Conservation (phyloP, 495 filamentous ascomycete species). For the Aspergillus affinis region DNA sequence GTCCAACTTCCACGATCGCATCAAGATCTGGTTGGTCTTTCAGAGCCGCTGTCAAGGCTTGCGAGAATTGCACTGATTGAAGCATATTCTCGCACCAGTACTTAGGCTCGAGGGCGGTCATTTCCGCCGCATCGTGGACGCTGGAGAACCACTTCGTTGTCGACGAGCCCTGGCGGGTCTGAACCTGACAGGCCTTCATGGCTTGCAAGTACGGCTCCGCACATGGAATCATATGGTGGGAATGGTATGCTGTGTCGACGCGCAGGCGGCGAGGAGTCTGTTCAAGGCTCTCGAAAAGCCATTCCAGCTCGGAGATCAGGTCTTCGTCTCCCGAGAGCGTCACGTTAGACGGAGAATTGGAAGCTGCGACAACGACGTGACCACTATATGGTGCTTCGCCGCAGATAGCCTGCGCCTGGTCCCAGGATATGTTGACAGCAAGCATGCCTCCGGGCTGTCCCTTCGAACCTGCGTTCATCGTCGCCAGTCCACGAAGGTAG, state of each 20-base stretch:
- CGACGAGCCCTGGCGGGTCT: too few species aligned
- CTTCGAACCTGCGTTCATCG: conserved; percentile 28
- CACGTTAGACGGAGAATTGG: conserved; percentile 37
- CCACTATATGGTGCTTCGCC: conserved; percentile 24
- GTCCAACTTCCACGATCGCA: background rate
- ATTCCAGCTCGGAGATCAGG: conserved; percentile 37
- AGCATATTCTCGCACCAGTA: conserved; percentile 22
- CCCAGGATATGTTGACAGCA: conserved; percentile 44
- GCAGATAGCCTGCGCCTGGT: conserved; percentile 44
- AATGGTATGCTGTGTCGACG: conserved; percentile 55
- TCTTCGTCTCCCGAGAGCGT: conserved; percentile 42
- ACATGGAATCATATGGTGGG: conserved; percentile 44
- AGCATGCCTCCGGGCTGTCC: conserved; percentile 50
- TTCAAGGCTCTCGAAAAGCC: conserved; percentile 41
- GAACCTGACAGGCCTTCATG: conserved; percentile 8
- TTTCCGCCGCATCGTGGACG: background rate
- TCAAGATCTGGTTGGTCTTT: background rate
- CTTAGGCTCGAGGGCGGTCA: background rate
- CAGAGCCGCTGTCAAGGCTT: background rate
- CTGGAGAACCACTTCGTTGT: conserved; percentile 24
- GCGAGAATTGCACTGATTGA: conserved; percentile 12
- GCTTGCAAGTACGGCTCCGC: conserved; percentile 16
- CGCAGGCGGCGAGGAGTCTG: conserved; percentile 51
- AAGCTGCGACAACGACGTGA: conserved; percentile 27
- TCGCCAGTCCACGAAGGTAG: conserved; percentile 10